Conservation (phyloP, 306 rosid species). For the Medicago lupulina region DNA sequence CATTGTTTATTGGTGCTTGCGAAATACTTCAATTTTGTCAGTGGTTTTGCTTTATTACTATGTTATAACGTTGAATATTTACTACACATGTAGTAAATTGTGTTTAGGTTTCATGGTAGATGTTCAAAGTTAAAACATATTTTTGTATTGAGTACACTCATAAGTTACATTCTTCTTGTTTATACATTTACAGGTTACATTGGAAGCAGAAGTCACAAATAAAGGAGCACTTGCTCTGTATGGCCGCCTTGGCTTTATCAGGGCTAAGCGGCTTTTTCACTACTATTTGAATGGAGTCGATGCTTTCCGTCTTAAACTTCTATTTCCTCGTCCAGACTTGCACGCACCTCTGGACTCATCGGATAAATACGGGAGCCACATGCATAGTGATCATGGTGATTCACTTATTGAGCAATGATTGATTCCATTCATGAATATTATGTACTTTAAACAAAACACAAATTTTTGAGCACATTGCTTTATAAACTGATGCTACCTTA, state of each 20-base stretch:
- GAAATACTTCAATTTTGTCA: neutral
- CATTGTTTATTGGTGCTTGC: neutral
- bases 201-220: constrained; percentile 98
- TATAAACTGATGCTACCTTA: neutral
- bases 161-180: neutral
- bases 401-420: constrained; percentile 38
- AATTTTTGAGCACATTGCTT: constrained; percentile 21
- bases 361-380: constrained; percentile 37
- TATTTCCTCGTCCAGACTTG: constrained; percentile 66
- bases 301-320: constrained; percentile 90
- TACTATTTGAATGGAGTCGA: constrained; percentile 98
- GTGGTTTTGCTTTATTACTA: neutral
- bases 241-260: constrained; percentile 91
- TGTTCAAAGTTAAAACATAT: neutral
- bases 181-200: constrained; percentile 60
- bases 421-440: constrained; percentile 30
- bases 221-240: constrained; percentile 94
- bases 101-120: neutral
- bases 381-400: constrained; percentile 40
- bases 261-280: constrained; percentile 91
- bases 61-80: neutral
- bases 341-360: constrained; percentile 43
- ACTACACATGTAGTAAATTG: neutral
- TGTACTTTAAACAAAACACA: constrained; percentile 2
- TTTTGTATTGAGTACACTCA: neutral